These are phyloP conservation scores for Hypoxylon perforatum DNA, from an alignment of 495 filamentous ascomycete genomes.

Conservation along the genomic window DNA sequence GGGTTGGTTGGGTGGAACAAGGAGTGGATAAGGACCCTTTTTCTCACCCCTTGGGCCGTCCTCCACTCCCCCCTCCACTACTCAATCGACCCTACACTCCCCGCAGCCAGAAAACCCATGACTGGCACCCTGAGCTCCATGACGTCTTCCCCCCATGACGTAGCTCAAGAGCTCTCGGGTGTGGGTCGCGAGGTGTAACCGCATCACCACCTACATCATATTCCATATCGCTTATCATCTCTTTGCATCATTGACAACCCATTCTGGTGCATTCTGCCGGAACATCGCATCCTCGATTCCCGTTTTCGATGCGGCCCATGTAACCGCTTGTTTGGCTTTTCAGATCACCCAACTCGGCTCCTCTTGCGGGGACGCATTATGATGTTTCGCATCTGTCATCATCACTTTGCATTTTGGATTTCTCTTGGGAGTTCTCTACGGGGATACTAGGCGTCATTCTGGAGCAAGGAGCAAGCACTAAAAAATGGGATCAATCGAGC, in stretches of 20 bases:
- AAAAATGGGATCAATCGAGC: constrained; percentile 1
- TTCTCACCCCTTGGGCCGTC: too few relatives aligned
- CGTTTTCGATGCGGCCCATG: constrained; percentile 31
- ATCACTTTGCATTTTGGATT: constrained; percentile 32
- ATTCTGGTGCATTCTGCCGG: constrained; percentile 40
- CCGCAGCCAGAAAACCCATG: constrained; percentile 32
- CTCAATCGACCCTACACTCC: constrained; percentile 16
- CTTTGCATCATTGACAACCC: constrained; percentile 40
- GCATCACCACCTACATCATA: constrained; percentile 49
- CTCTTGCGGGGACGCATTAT: constrained; percentile 30
- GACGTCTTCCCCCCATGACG: constrained; percentile 45
- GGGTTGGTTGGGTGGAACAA: too few relatives aligned
- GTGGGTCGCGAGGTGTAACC: constrained; percentile 24
- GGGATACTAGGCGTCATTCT: constrained; percentile 29
- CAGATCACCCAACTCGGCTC: constrained; percentile 17
- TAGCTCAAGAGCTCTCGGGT: constrained; percentile 20
- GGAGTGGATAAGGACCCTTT: too few relatives aligned
- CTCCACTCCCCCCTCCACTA: too few relatives aligned
- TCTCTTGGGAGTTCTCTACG: constrained; percentile 1
- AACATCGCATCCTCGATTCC: constrained; percentile 28
- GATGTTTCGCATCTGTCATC: constrained; percentile 43
- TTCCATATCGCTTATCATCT: constrained; percentile 33
- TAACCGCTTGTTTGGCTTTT: constrained; percentile 14
- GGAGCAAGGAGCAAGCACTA: neutral
- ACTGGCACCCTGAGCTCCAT: constrained; percentile 25